Base-by-base conservation (phyloP, 1,139 yeast genomes). In the Geotrichum reessii region DNA sequence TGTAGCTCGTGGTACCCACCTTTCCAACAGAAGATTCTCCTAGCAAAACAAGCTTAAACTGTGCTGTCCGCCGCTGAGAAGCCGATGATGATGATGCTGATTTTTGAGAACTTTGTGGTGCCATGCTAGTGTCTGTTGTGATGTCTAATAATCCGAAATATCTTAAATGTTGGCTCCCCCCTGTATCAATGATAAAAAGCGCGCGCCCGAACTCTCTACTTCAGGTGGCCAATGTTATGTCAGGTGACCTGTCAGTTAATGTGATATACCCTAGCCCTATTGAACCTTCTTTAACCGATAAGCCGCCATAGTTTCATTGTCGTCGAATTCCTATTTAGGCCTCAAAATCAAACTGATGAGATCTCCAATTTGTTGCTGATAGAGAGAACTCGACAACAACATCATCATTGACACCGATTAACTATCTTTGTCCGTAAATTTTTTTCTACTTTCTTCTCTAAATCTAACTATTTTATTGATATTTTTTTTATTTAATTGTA, bases 1-100 rank as follows among this genome's bases (percentile, higher is more conserved):
- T 19, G 17, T 37, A 19, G 42, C 42, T 33, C 42, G 17, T 37
- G 44, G 8, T 37, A 37, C 44, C 21, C n/a, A 37, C 44, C 42
- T 49, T 49, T 11, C 44, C 52, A 11, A 49, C 52, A 19, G 44
- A 28, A 49, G 44, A 49, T 24, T 49, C 44, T 27, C 51, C 51
- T 1, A 49, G 51, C 22, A 49, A n/a, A n/a, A 49, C 51, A 8
- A 49, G 33, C 40, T 49, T 49, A n/a, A 37, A 37, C 44, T 37
- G 44, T 9, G 44, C 44, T 14, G 44, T 37, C 44, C 44, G 17
- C 19, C n/a, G 11, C n/a, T 37, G 44, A 7, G 14, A 19, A n/a
- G 44, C n/a, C 5, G 44, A 2, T 33, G 40, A 33, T 37, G 11
- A n/a, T 37, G 19, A n/a, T 37, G 19, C n/a, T n/a, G 21, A n/a